These are phyloP conservation scores for Naganishia friedmannii DNA, from an alignment of 768 basidiomycete species.

Conservation along the genomic window DNA sequence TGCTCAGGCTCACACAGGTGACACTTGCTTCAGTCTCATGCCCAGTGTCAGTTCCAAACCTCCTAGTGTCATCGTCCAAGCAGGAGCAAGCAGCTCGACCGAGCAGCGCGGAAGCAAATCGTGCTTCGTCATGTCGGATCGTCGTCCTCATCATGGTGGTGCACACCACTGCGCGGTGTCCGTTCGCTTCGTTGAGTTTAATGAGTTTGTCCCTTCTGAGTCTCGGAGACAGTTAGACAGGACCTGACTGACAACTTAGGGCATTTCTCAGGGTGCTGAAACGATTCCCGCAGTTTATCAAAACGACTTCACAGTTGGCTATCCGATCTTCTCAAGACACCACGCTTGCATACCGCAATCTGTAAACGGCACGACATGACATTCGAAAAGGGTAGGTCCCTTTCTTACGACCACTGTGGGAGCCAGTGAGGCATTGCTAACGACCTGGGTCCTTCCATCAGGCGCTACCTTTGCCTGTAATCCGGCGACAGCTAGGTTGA, in stretches of 20 bases:
- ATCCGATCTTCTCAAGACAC: not conserved
- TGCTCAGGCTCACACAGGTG: too few relatives aligned
- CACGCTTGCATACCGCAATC: not conserved
- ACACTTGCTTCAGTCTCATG: too few relatives aligned
- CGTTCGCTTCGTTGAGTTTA: too few relatives aligned
- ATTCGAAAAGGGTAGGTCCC: not conserved
- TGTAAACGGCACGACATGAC: not conserved
- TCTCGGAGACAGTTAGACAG: too few relatives aligned
- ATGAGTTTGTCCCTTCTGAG: too few relatives aligned
- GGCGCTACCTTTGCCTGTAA: conserved; percentile 61
- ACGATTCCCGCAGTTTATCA: too few relatives aligned
- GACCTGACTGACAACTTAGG: too few relatives aligned
- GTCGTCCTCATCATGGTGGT: too few relatives aligned
- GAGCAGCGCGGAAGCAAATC: not conserved
- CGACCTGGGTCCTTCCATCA: not conserved
- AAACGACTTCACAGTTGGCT: too few relatives aligned
- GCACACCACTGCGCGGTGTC: not conserved
- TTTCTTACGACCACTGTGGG: not conserved
- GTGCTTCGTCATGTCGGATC: not conserved
- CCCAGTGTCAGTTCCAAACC: not conserved
- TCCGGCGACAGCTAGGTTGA: conserved; percentile 66
- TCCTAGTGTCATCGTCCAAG: too few relatives aligned
- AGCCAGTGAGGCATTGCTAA: not conserved
- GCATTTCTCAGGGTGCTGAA: too few relatives aligned
- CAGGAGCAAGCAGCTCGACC: too few relatives aligned